These are phyloP conservation scores for Lasiodiplodia gonubiensis DNA, from an alignment of 2,329 filamentous ascomycete species.

Conservation along the genomic window DNA sequence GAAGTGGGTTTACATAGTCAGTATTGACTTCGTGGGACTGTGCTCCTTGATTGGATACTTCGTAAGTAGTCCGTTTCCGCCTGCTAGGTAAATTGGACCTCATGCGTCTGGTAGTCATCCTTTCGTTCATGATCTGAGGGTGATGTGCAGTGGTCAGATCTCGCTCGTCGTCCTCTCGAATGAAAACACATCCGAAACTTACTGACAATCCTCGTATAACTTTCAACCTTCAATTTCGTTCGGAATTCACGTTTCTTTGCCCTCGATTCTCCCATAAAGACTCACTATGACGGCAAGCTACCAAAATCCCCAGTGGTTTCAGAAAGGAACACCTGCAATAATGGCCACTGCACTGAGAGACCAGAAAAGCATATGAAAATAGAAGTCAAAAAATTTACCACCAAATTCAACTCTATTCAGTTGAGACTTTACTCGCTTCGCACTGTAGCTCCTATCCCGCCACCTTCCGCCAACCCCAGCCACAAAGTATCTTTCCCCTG, in stretches of 20 bases:
- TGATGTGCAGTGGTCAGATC: not conserved
- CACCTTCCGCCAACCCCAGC: not conserved
- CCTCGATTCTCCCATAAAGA: not conserved
- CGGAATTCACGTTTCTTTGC: not conserved
- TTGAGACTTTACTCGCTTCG: too few relatives aligned
- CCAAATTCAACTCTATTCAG: too few relatives aligned
- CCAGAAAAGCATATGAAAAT: too few relatives aligned
- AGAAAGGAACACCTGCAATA: too few relatives aligned
- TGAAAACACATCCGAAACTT: not conserved
- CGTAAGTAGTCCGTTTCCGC: not conserved
- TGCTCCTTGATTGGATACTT: not conserved
- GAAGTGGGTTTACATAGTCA: not conserved
- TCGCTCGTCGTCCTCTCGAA: not conserved
- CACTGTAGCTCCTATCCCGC: not conserved
- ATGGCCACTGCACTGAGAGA: too few relatives aligned
- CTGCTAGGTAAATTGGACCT: not conserved
- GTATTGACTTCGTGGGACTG: not conserved
- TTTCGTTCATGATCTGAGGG: too few relatives aligned
- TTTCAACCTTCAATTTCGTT: not conserved
- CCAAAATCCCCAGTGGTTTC: not conserved
- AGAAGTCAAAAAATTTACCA: too few relatives aligned
- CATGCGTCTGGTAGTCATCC: not conserved
- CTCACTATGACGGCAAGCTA: not conserved
- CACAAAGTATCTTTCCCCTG: not conserved
- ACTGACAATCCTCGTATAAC: not conserved